Conservation (phyloP, 2,329 filamentous ascomycete genomes). For the Erysiphe pulchra region DNA sequence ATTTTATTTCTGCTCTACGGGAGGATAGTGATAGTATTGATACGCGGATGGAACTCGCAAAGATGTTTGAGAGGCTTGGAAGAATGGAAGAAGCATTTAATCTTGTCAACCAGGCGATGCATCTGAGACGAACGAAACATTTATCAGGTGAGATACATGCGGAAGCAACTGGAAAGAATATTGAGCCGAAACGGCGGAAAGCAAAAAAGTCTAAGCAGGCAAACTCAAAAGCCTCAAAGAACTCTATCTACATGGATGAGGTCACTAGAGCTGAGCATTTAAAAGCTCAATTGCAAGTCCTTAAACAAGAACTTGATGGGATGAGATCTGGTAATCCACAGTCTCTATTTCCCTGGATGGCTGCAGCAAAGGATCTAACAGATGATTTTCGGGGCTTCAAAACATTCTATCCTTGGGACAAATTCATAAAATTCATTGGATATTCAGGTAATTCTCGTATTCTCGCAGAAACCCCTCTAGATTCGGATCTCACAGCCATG, state of each 20-base stretch:
- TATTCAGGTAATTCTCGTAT: constrained; percentile 6
- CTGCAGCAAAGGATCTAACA: constrained; percentile 29
- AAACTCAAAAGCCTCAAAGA: background rate
- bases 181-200: background rate
- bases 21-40: constrained; percentile 47
- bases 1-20: constrained; percentile 49
- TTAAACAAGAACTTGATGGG: constrained; percentile 16
- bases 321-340: constrained; percentile 11
- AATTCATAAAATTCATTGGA: constrained; percentile 32
- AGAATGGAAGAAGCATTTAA: constrained; percentile 54
- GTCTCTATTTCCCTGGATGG: constrained; percentile 24
- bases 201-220: background rate
- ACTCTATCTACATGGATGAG: constrained; percentile 1
- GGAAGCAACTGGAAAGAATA: background rate
- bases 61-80: constrained; percentile 54
- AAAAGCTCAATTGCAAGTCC: constrained; percentile 16
- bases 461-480: constrained; percentile 9
- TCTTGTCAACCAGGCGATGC: constrained; percentile 49
- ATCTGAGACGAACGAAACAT: constrained; percentile 23
- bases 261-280: constrained; percentile 12
- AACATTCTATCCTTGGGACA: constrained; percentile 40
- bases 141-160: background rate
- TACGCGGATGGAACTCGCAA: constrained; percentile 54
- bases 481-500: constrained; percentile 10
- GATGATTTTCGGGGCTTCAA: constrained; percentile 38